These are phyloP conservation scores for Malus asiatica DNA, from an alignment of 306 rosid species.

Conservation along the genomic window DNA sequence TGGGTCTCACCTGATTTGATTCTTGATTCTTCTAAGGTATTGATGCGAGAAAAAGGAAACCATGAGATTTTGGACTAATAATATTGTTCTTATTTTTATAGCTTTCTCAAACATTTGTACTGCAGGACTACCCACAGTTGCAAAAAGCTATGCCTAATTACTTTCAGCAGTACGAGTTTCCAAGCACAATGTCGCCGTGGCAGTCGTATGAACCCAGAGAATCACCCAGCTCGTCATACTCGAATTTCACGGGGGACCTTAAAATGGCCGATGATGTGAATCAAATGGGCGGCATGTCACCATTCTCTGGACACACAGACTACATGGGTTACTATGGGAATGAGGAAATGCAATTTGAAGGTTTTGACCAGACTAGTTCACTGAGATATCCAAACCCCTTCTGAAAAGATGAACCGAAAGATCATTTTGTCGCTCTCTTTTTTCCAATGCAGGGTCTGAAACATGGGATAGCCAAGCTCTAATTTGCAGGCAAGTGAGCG, in stretches of 20 bases:
- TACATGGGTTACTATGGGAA: constrained; percentile 42
- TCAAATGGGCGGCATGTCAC: constrained; percentile 40
- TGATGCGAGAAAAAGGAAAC: background rate
- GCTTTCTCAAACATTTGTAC: constrained; percentile 10
- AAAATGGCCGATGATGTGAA: constrained; percentile 37
- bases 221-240: constrained; percentile 64
- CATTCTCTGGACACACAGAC: constrained; percentile 41
- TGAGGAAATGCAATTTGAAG: constrained; percentile 44
- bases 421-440: constrained; percentile 12
- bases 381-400: constrained; percentile 30
- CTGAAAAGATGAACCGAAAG: constrained; percentile 30
- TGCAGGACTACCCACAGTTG: constrained; percentile 63
- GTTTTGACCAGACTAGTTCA: constrained; percentile 39
- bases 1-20: constrained; percentile 76
- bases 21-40: constrained; percentile 87
- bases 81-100: background rate
- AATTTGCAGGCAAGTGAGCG: constrained; percentile 28
- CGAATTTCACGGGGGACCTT: constrained; percentile 46
- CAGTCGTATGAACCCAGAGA: constrained; percentile 41
- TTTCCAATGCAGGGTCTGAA: constrained; percentile 19
- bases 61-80: background rate
- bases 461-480: constrained; percentile 17
- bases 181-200: constrained; percentile 43
- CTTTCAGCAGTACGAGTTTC: constrained; percentile 36
- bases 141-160: constrained; percentile 36